Evolutionary conservation across 306 rosid genomes (phyloP).

Genomic region (Dalbergia oliveri): DNA sequence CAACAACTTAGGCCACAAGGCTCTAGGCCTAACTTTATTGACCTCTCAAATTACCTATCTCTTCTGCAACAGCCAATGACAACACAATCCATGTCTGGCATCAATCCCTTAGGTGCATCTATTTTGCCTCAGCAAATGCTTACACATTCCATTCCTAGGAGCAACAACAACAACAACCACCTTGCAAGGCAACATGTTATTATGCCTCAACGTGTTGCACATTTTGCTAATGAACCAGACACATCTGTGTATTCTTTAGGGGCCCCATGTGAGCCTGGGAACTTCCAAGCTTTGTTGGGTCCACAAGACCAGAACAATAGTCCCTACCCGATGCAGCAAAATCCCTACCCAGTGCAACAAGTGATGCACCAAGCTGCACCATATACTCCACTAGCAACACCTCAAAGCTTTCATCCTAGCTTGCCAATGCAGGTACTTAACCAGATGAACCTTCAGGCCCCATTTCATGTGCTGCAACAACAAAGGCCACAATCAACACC

Average conservation of each 20-base stretch:
- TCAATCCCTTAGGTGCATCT: background rate
- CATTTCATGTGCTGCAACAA: background rate
- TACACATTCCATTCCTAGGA: background rate
- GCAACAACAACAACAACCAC: background rate
- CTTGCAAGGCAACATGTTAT: background rate
- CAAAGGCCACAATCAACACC: background rate
- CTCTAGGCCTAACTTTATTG: background rate
- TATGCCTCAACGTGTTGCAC: background rate
- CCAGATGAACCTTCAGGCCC: background rate
- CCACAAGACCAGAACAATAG: background rate
- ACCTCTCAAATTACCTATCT: background rate
- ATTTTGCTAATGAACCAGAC: background rate
- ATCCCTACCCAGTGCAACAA: background rate
- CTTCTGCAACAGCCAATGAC: background rate
- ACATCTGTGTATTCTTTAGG: background rate
- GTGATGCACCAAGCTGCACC: background rate
- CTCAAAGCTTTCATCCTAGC: background rate
- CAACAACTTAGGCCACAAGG: background rate
- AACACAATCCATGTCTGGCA: background rate
- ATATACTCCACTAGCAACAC: background rate
- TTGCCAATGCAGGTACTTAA: background rate
- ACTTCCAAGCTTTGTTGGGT: conserved; percentile 18
- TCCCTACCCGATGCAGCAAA: background rate
- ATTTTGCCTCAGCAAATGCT: background rate
- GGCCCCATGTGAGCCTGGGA: background rate